phyloP scores from a whole-genome alignment of 345 rosid genomes.

The Ricinus communis region DNA sequence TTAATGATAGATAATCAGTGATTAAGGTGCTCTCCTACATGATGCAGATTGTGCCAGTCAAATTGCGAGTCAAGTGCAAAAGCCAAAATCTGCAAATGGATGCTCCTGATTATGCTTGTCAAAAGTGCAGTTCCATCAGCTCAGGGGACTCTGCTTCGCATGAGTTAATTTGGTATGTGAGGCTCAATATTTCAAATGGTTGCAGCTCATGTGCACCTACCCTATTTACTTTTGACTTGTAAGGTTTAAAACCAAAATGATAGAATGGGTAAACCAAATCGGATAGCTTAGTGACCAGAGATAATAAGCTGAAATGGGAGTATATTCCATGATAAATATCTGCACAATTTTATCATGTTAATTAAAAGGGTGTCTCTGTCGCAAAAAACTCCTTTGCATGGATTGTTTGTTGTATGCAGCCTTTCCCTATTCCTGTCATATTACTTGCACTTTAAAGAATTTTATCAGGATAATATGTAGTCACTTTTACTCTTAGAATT shows the following conservation, averaged over 20 bases:
- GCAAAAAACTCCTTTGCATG: no score
- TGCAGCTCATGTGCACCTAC: slow-evolving; percentile 5
- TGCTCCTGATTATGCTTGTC: slow-evolving; percentile 29
- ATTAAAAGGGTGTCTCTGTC: no score
- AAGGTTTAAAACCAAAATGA: not conserved
- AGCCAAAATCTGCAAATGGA: slow-evolving; percentile 33
- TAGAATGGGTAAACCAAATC: not conserved
- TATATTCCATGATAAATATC: not conserved
- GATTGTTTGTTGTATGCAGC: no score
- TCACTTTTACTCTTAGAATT: no score
- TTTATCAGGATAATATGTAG: no score
- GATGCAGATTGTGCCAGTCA: slow-evolving; percentile 58
- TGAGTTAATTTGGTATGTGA: slow-evolving; percentile 71
- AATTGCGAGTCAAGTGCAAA: slow-evolving; percentile 61
- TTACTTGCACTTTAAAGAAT: no score
- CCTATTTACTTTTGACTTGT: not conserved
- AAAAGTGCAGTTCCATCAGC: slow-evolving; percentile 25
- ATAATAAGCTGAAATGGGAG: not conserved
- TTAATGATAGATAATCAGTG: not conserved
- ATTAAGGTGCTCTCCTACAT: not conserved
- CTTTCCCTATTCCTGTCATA: no score
- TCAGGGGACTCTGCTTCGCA: slow-evolving; percentile 30
- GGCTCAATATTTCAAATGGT: not conserved
- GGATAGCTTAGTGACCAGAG: not conserved
- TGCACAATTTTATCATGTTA: not conserved